Conservation (phyloP, 441 rosid genomes). For the Bocquillonia castaneifolia region DNA sequence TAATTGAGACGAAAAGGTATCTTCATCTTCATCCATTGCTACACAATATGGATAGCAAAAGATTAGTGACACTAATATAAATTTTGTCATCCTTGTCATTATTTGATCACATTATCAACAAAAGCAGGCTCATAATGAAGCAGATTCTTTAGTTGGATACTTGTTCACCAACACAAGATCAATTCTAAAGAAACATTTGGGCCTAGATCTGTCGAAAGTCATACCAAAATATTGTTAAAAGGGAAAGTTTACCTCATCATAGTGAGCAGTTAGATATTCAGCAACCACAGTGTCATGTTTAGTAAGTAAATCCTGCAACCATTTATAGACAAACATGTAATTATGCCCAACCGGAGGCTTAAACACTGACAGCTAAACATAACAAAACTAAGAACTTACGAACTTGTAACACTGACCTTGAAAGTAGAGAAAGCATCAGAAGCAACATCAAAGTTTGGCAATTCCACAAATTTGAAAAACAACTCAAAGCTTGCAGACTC, state of each 20-base stretch:
- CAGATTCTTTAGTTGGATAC: not conserved
- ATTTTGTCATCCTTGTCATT: not conserved
- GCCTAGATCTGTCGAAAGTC: slow-evolving; percentile 13
- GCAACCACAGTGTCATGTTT: slow-evolving; percentile 72
- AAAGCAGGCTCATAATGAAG: slow-evolving; percentile 10
- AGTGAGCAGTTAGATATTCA: slow-evolving; percentile 73
- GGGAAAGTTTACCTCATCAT: slow-evolving; percentile 63
- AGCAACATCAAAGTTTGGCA: slow-evolving; percentile 89
- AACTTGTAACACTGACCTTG: slow-evolving; percentile 56
- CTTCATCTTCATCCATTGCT: slow-evolving; percentile 10
- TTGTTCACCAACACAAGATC: slow-evolving; percentile 3
- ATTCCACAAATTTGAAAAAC: slow-evolving; percentile 94
- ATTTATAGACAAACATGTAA: slow-evolving; percentile 15
- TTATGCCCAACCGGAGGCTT: not conserved
- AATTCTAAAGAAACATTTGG: slow-evolving; percentile 10
- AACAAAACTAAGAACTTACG: slow-evolving; percentile 20
- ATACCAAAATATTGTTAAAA: slow-evolving; percentile 7
- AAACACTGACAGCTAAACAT: slow-evolving; percentile 15
- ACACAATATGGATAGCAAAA: slow-evolving; percentile 3
- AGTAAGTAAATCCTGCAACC: slow-evolving; percentile 75
- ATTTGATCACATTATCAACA: not conserved
- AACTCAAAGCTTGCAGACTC: slow-evolving; percentile 87
- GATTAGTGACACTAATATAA: not conserved
- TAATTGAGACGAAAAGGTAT: slow-evolving; percentile 1
- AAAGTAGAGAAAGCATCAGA: slow-evolving; percentile 98